Conservation (phyloP, 345 rosid genomes). For the Alliaria petiolata region DNA sequence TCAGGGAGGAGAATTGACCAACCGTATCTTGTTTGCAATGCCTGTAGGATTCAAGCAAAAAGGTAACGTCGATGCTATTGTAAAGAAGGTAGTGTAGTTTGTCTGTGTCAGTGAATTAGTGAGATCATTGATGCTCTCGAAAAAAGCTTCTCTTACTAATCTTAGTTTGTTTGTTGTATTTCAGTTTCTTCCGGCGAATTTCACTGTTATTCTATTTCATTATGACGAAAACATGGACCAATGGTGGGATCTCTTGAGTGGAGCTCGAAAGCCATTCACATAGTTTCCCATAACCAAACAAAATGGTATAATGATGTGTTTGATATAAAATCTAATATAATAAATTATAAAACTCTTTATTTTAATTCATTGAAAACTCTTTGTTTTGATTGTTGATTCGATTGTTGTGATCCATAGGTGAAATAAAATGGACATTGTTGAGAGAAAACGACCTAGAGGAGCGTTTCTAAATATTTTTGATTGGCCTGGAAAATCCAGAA, state of each 20-base stretch:
- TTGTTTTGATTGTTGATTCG: no score
- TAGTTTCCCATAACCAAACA: constrained; percentile 91
- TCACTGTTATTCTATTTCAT: constrained; percentile 85
- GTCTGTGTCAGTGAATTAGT: not conserved
- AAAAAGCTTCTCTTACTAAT: constrained; percentile 21
- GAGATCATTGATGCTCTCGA: not conserved
- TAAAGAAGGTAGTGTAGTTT: constrained; percentile 58
- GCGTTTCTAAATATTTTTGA: no score
- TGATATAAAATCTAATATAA: not conserved
- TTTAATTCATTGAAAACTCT: no score
- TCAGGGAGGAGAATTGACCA: constrained; percentile 42
- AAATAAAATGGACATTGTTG: no score
- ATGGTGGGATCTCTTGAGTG: constrained; percentile 86
- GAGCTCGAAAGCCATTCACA: constrained; percentile 73
- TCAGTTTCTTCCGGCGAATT: constrained; percentile 94
- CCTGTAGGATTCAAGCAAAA: constrained; percentile 91
- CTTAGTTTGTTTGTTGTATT: constrained; percentile 42
- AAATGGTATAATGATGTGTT: constrained; percentile 54
- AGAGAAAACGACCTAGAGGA: no score
- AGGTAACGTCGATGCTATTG: constrained; percentile 59
- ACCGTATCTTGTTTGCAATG: constrained; percentile 71
- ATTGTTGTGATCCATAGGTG: no score
- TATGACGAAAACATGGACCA: constrained; percentile 82
- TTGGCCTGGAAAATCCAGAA: no score
- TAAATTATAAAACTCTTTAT: no score